These are phyloP conservation scores for Microsporum ferrugineum DNA, from an alignment of 2,329 filamentous ascomycete genomes.

Conservation along the genomic window DNA sequence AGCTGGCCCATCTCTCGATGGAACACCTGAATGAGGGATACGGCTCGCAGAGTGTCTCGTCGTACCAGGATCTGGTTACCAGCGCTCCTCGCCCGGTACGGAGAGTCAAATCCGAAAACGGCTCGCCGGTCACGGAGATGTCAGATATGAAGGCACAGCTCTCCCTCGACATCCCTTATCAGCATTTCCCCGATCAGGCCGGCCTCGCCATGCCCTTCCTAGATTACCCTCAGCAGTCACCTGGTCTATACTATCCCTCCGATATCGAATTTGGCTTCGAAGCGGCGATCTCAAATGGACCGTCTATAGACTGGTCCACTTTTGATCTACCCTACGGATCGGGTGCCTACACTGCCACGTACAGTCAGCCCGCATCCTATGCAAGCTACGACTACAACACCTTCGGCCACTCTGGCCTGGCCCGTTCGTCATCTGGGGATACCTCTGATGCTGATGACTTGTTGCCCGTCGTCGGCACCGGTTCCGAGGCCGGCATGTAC, in stretches of 20 bases:
- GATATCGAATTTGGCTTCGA: conserved; percentile 32
- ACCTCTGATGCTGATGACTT: conserved; percentile 39
- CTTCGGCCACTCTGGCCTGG: conserved; percentile 28
- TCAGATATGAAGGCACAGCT: conserved; percentile 27
- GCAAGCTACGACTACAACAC: conserved; percentile 36
- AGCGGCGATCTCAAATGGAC: conserved; percentile 29
- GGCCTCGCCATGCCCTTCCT: conserved; percentile 23
- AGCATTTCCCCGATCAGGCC: conserved; percentile 25
- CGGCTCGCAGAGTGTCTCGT: conserved; percentile 16
- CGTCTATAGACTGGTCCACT: conserved; percentile 39
- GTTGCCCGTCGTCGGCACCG: conserved; percentile 23
- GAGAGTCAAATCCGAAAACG: conserved; percentile 36
- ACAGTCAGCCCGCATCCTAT: conserved; percentile 37
- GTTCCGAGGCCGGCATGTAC: conserved; percentile 28
- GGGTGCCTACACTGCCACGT: conserved; percentile 27
- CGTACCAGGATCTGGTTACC: conserved; percentile 22
- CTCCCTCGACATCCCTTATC: conserved; percentile 32
- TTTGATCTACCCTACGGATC: conserved; percentile 32
- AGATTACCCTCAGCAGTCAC: conserved; percentile 29
- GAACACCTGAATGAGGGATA: conserved; percentile 37
- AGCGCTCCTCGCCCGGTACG: conserved; percentile 25
- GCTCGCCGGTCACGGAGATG: conserved; percentile 32
- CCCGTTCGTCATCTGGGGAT: conserved; percentile 40
- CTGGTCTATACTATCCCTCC: conserved; percentile 33
- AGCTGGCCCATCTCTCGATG: conserved; percentile 40